Evolutionary conservation across 2,329 filamentous ascomycete species (phyloP).

Genomic region (Ophiostoma novo-ulmi): DNA sequence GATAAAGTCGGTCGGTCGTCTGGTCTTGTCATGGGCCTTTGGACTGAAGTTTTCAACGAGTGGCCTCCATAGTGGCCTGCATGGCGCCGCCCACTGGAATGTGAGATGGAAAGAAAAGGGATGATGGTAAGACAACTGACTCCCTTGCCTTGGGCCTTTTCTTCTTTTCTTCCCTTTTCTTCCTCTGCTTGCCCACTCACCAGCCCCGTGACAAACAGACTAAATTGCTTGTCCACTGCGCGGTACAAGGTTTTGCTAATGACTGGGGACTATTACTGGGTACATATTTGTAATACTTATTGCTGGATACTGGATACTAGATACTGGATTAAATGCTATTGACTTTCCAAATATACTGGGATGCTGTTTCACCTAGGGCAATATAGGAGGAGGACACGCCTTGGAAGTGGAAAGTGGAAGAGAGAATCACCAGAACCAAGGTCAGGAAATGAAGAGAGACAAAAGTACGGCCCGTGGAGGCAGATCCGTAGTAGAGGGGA

Average conservation of each 20-base stretch:
- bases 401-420: conserved; percentile 13
- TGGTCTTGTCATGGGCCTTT: background rate
- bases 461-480: background rate
- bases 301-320: no score
- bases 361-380: background rate
- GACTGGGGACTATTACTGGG: background rate
- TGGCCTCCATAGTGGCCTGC: background rate
- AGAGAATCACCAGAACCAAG: conserved; percentile 3
- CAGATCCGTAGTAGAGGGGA: background rate
- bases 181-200: background rate
- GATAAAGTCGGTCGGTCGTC: background rate
- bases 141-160: background rate
- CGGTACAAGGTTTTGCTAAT: background rate
- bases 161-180: background rate
- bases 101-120: background rate
- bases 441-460: conserved; percentile 10
- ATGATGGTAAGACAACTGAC: background rate
- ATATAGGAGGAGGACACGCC: background rate
- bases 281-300: background rate
- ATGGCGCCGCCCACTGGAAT: background rate
- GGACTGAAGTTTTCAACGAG: background rate
- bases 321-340: no score
- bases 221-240: background rate
- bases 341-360: background rate
- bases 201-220: background rate